Evolutionary conservation across 352 stramenopile species (phyloP).

Genomic region (Phytophthora fragariae): DNA sequence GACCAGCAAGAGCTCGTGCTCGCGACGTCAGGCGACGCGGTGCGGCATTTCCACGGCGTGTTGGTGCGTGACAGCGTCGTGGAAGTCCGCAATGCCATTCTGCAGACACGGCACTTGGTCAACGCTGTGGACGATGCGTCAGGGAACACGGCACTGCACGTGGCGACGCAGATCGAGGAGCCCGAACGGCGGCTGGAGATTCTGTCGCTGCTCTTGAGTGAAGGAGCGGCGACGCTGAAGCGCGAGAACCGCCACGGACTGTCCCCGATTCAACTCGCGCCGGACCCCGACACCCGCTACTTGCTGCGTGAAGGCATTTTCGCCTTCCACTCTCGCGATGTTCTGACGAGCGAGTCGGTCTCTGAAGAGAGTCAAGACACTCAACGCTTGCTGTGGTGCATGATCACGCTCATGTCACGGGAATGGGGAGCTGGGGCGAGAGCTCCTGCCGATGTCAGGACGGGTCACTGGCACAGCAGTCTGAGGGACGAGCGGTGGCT

Average conservation of each 20-base stretch:
- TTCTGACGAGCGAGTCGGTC: background rate
- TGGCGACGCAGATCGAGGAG: constrained; percentile 64
- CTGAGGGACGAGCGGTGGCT: constrained; percentile 71
- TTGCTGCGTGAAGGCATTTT: constrained; percentile 64
- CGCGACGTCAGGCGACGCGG: constrained; percentile 27
- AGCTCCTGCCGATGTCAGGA: constrained; percentile 44
- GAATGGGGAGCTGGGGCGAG: constrained; percentile 52
- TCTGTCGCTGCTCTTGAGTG: constrained; percentile 56
- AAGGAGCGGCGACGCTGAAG: constrained; percentile 57
- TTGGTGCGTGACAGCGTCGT: constrained; percentile 56
- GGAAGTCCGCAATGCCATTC: constrained; percentile 62
- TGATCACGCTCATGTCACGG: constrained; percentile 60
- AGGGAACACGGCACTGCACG: constrained; percentile 68
- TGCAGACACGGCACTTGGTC: constrained; percentile 58
- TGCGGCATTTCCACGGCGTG: constrained; percentile 56
- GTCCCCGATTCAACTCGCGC: constrained; percentile 54
- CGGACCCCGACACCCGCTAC: constrained; percentile 29
- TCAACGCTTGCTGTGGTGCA: constrained; percentile 60
- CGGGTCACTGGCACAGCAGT: constrained; percentile 62
- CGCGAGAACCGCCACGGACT: constrained; percentile 63
- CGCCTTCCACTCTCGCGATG: constrained; percentile 45
- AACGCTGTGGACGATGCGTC: constrained; percentile 59
- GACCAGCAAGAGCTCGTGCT: constrained; percentile 24
- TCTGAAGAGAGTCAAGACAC: background rate
- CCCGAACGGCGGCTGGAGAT: constrained; percentile 54